These are phyloP conservation scores for Aspergillus caelatus DNA, from an alignment of 2,329 filamentous ascomycete genomes.

Conservation along the genomic window DNA sequence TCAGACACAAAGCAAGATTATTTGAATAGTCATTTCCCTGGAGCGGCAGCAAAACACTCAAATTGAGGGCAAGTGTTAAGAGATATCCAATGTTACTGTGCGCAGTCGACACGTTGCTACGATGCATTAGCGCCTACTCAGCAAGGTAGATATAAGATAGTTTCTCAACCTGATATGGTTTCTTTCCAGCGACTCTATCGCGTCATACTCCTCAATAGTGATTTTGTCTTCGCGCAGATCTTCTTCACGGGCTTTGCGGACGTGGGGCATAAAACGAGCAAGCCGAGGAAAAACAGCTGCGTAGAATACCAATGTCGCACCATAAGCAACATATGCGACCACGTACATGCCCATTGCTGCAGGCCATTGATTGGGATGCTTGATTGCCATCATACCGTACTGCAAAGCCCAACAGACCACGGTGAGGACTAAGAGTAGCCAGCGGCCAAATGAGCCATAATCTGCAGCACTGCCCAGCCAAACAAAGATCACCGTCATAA, in stretches of 20 bases:
- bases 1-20: constrained; percentile 45
- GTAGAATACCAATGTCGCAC: constrained; percentile 47
- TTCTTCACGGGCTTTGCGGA: constrained; percentile 45
- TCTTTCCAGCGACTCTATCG: constrained; percentile 44
- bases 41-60: constrained; percentile 44
- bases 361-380: constrained; percentile 42
- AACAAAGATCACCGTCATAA: constrained; percentile 49
- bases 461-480: constrained; percentile 47
- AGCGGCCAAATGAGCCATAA: constrained; percentile 46
- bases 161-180: constrained; percentile 42
- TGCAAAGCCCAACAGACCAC: constrained; percentile 46
- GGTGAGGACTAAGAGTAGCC: constrained; percentile 44
- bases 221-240: constrained; percentile 45
- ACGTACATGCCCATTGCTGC: constrained; percentile 46
- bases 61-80: constrained; percentile 41
- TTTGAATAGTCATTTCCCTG: constrained; percentile 41
- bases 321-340: constrained; percentile 44
- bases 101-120: constrained; percentile 45
- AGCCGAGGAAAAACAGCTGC: constrained; percentile 45
- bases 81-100: constrained; percentile 49
- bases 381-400: constrained; percentile 45
- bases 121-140: background rate
- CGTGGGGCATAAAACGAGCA: constrained; percentile 45
- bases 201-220: constrained; percentile 41
- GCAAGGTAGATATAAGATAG: background rate